Evolutionary conservation across 1,139 yeast species (phyloP).

Genomic region (Candida glucosophila): DNA sequence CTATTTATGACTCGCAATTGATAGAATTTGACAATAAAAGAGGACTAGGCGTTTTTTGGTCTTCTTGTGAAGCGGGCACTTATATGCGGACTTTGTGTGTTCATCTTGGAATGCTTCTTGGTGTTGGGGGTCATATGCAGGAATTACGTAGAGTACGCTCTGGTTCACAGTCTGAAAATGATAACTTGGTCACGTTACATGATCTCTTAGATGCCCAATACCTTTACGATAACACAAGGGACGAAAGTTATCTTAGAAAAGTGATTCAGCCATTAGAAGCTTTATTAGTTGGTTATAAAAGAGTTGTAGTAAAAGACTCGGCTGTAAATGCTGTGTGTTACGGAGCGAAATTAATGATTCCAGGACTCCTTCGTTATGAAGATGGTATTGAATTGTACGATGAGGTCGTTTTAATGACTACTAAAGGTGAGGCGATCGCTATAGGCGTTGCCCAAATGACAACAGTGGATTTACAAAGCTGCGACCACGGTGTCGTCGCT

Average conservation of each 20-base stretch:
- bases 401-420: constrained; percentile 95
- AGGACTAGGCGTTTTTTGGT: constrained; percentile 98
- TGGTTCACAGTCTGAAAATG: constrained; percentile 88
- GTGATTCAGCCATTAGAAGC: constrained; percentile 95
- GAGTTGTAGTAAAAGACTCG: constrained; percentile 95
- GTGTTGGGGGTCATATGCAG: constrained; percentile 99
- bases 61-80: constrained; percentile 99
- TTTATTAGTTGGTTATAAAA: constrained; percentile 86
- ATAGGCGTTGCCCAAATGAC: constrained; percentile 99
- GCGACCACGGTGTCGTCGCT: constrained; percentile 98
- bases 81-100: constrained; percentile 99
- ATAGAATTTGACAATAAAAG: constrained; percentile 96
- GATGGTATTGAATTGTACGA: constrained; percentile 96
- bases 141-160: constrained; percentile 98
- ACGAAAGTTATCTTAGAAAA: constrained; percentile 89
- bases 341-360: constrained; percentile 98
- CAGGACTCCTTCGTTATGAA: constrained; percentile 95
- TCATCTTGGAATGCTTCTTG: constrained; percentile 94
- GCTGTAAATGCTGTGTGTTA: constrained; percentile 98
- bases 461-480: constrained; percentile 89
- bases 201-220: constrained; percentile 98
- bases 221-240: constrained; percentile 94
- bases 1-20: constrained; percentile 91
- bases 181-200: constrained; percentile 89
- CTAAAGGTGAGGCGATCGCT: constrained; percentile 99